A percentile compares a stretch with the other conserved stretches of the same genome.
Conservation (phyloP, 768 basidiomycete species). For the Termitomyces eurrhizus region DNA sequence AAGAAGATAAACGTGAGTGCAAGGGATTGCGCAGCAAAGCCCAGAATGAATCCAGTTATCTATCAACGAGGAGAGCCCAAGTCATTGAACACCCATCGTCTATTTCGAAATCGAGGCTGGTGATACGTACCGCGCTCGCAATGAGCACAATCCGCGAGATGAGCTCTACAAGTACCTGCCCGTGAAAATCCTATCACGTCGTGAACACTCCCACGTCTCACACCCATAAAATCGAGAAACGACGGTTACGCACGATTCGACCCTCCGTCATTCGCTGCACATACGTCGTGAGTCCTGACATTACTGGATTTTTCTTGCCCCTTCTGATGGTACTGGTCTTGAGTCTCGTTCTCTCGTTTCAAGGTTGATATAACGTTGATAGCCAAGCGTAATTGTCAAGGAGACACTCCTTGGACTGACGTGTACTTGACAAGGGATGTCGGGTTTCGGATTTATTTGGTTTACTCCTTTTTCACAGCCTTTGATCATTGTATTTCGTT, state of each 20-base stretch:
- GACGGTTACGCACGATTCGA: conserved; percentile 32
- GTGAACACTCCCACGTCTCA: background rate
- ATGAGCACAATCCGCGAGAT: conserved; percentile 41
- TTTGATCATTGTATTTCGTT: too few relatives aligned
- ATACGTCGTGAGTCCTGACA: conserved; percentile 7
- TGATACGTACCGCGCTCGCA: conserved; percentile 39
- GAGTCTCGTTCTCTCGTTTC: background rate
- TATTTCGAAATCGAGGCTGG: background rate
- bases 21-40: conserved; percentile 55
- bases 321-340: background rate
- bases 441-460: background rate
- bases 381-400: too few relatives aligned
- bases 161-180: conserved; percentile 50
- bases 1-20: conserved; percentile 49
- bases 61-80: conserved; percentile 20
- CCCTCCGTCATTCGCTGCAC: conserved; percentile 34
- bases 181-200: conserved; percentile 52
- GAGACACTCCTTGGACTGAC: background rate
- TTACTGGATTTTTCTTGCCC: background rate
- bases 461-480: too few relatives aligned
- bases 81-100: background rate
- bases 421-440: background rate
- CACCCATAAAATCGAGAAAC: background rate
- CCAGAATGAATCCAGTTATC: conserved; percentile 53
- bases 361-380: background rate